phyloP scores from a whole-genome alignment of 192 early-diverging fungal genomes.

The Backusella sp. region DNA sequence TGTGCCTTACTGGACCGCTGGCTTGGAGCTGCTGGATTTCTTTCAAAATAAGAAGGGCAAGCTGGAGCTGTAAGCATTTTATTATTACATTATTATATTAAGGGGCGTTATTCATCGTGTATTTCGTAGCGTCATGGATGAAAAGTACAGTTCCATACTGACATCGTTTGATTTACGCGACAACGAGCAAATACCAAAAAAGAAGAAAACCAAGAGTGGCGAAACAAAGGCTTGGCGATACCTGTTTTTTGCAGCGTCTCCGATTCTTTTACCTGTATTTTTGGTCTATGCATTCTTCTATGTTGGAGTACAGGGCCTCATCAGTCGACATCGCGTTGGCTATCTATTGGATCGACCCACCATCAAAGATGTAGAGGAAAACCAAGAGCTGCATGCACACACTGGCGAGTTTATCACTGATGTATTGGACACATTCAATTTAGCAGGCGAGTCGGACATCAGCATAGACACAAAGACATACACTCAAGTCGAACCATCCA shows the following conservation, averaged over 20 bases:
- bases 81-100: neutral
- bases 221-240: neutral
- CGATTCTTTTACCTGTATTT: neutral
- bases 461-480: neutral
- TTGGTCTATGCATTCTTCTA: constrained; percentile 9
- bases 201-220: neutral
- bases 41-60: constrained; percentile 33
- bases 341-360: neutral
- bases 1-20: constrained; percentile 63
- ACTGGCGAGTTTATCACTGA: neutral
- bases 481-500: neutral
- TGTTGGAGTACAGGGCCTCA: constrained; percentile 41
- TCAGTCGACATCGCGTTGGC: constrained; percentile 26
- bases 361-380: neutral
- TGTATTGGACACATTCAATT: neutral
- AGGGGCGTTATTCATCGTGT: neutral
- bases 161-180: neutral
- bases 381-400: neutral
- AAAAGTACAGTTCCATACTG: neutral
- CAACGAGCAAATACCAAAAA: too few species aligned
- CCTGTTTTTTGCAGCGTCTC: neutral
- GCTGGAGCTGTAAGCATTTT: constrained; percentile 44
- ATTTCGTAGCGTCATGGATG: neutral
- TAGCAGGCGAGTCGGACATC: neutral
- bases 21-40: constrained; percentile 46